Percentiles rank a stretch among this genome's conserved stretches.
These are phyloP conservation scores for Mallotus japonicus DNA, from an alignment of 441 rosid species.

Conservation along the genomic window DNA sequence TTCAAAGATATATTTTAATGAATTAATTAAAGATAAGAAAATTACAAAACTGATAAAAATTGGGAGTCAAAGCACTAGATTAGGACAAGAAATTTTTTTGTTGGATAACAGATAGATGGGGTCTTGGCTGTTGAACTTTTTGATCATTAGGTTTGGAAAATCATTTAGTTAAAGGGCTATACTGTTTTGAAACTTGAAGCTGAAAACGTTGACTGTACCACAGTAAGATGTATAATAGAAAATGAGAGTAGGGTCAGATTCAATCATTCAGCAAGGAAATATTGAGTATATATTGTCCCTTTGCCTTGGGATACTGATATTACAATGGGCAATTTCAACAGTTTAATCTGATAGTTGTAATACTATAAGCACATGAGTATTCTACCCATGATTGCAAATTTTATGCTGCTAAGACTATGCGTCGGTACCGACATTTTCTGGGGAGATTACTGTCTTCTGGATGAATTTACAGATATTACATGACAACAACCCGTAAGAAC, in stretches of 20 bases:
- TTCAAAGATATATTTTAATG: no score
- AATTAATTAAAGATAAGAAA: neutral
- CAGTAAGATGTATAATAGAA: neutral
- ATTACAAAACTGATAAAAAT: no score
- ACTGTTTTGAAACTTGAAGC: neutral
- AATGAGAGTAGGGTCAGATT: neutral
- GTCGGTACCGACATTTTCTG: neutral
- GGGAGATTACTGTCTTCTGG: conserved; percentile 2
- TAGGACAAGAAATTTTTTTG: no score
- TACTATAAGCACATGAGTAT: neutral
- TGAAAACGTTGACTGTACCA: neutral
- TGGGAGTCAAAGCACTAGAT: no score
- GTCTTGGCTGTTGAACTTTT: no score
- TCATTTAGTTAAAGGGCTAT: no score
- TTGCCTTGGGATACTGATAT: neutral
- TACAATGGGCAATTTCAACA: neutral
- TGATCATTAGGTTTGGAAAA: no score
- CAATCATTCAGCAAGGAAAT: no score
- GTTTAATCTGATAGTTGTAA: neutral
- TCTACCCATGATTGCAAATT: neutral
- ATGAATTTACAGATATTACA: conserved; percentile 1
- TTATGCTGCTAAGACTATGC: neutral
- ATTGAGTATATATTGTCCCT: neutral
- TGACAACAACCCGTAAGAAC: neutral
- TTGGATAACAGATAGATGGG: no score